Base-by-base conservation (phyloP, 257 asterid genomes). In the Capsicum chinense region DNA sequence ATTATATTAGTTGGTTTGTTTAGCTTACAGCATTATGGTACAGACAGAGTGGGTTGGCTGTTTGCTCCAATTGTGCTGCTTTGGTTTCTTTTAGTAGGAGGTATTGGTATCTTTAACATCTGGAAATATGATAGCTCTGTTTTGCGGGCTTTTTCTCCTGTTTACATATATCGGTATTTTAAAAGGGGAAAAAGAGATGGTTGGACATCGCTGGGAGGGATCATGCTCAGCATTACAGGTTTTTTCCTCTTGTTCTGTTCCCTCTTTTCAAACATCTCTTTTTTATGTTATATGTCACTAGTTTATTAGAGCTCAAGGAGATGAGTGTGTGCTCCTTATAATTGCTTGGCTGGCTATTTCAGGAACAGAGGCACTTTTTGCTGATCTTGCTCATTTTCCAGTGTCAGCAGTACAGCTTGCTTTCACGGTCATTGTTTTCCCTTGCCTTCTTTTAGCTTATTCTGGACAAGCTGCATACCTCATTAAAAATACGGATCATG, bases 171-270 rank as follows among this genome's bases (percentile, higher is more conserved):
- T 86, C 97, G 93, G 56, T 96, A 93, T 83, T 90, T 96, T 39
- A 91, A 85, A 81, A 87, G 92, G 86, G 92, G 92, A 80, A 87
- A 90, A 84, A 92, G 88, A 83, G 85, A 85, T 2, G 92, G 95
- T 59, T 94, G 98, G 98, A 92, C 88, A 7, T 96, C 99, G 7
- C 98, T 96, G 44, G 99, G 99, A n/a, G 99, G 99, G 58, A 88
- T 96, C 89, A 92, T 96, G 99, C 99, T 96, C 83, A 94, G 99
- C 84, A 93, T 96, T 89, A 96, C 99, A 92, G 99, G 99, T 95
- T 74, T 66, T 37, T 8, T 52, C 83, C 6, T 16, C 62, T 52
- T 54, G 35, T 9, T 39, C 26, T 16, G 63, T 63, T 15, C 57
- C 48, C 83, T 69, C 48, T 52, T 21, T 50, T 21, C 21, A 48